These are phyloP conservation scores for Durusdinium trenchii DNA, from an alignment of 73 alveolate genomes.

Conservation along the genomic window DNA sequence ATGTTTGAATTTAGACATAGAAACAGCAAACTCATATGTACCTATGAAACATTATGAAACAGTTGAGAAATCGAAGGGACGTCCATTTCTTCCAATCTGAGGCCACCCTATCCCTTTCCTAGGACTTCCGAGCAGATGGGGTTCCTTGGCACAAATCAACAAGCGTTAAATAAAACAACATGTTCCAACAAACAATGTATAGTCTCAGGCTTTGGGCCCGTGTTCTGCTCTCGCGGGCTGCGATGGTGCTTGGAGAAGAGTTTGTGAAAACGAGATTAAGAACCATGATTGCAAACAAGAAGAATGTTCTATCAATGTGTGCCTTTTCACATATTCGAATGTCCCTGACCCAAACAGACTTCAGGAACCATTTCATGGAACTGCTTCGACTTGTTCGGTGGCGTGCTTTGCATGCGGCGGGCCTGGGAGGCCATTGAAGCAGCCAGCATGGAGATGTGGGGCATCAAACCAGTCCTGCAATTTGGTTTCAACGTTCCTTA, in stretches of 20 bases:
- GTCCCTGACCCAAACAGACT: not conserved
- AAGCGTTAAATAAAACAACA: no score
- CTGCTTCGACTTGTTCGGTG: not conserved
- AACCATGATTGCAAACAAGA: not conserved
- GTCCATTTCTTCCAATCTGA: no score
- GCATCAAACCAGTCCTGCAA: not conserved
- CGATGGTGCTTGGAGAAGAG: not conserved
- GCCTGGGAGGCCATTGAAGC: not conserved
- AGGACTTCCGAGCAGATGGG: no score
- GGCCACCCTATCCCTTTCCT: no score
- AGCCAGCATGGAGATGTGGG: not conserved
- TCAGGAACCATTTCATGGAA: not conserved
- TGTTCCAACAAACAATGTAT: no score
- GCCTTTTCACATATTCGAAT: not conserved
- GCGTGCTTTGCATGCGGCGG: not conserved
- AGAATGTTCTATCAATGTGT: no score
- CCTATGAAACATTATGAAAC: no score
- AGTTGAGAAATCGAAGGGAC: no score
- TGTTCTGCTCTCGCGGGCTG: not conserved
- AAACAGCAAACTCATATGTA: no score
- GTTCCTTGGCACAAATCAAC: no score
- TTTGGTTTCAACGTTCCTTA: not conserved
- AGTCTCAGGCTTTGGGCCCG: not conserved
- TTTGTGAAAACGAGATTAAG: not conserved
- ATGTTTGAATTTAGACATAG: no score